Percentiles rank a stretch among this genome's conserved stretches.
phyloP scores from a whole-genome alignment of 306 rosid species.

The Sesbania bispinosa region DNA sequence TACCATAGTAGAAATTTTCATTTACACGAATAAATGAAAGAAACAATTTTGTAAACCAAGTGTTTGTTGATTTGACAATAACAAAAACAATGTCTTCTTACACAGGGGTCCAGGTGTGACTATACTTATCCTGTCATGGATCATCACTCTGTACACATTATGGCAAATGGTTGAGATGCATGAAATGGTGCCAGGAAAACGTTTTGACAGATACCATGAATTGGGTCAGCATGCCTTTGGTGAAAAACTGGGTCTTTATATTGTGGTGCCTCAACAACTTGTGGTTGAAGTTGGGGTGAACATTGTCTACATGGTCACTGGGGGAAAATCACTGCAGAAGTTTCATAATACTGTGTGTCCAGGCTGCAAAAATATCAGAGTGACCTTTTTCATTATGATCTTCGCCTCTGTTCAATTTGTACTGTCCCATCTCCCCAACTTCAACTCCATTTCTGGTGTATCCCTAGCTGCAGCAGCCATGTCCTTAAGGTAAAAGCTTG shows the following conservation, averaged over 20 bases:
- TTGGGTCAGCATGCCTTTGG: constrained; percentile 84
- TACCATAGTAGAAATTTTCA: too few species aligned
- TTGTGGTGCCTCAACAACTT: constrained; percentile 87
- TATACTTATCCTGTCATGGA: constrained; percentile 61
- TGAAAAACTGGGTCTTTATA: constrained; percentile 70
- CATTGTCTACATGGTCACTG: constrained; percentile 79
- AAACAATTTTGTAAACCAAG: too few species aligned
- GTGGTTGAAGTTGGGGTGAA: constrained; percentile 54
- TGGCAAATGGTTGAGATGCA: constrained; percentile 97
- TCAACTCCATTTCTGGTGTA: constrained; percentile 62
- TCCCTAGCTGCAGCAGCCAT: constrained; percentile 79
- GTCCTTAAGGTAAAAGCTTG: constrained; percentile 75
- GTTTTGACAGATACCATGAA: constrained; percentile 83
- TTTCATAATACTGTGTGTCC: constrained; percentile 48
- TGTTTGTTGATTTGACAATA: too few species aligned
- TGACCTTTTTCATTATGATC: constrained; percentile 70
- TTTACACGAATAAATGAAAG: too few species aligned
- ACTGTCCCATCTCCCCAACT: constrained; percentile 79
- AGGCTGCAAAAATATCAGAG: constrained; percentile 42
- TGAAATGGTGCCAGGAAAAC: constrained; percentile 78
- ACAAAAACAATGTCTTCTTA: background rate
- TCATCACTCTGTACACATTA: constrained; percentile 60
- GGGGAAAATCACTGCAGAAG: constrained; percentile 66
- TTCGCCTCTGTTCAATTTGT: constrained; percentile 82
- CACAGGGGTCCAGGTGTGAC: constrained; percentile 77